Evolutionary conservation across 345 rosid genomes (phyloP).

Genomic region (Pistacia atlantica): DNA sequence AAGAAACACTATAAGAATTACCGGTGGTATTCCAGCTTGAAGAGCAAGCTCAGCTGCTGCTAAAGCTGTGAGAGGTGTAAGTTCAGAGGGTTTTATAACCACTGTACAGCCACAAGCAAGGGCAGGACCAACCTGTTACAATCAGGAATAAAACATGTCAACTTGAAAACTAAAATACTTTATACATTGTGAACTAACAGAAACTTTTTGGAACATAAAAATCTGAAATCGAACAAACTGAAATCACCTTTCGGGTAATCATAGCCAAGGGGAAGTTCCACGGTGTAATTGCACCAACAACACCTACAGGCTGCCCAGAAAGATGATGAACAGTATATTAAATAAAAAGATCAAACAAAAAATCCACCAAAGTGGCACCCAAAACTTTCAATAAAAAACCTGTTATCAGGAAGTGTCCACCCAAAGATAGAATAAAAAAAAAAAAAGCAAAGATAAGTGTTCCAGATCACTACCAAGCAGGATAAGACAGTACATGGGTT

Average conservation of each 20-base stretch:
- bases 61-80: slow-evolving; percentile 93
- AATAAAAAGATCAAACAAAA: neutral
- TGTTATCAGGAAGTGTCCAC: slow-evolving; percentile 2
- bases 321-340: slow-evolving; percentile 20
- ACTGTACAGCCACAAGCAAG: slow-evolving; percentile 99
- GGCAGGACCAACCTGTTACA: slow-evolving; percentile 90
- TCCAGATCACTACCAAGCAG: neutral
- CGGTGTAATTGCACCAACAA: slow-evolving; percentile 92
- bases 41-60: slow-evolving; percentile 94
- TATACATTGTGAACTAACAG: slow-evolving; percentile 16
- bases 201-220: slow-evolving; percentile 4
- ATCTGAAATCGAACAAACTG: slow-evolving; percentile 24
- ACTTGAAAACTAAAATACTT: slow-evolving; percentile 3
- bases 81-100: slow-evolving; percentile 93
- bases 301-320: slow-evolving; percentile 85
- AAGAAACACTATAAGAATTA: slow-evolving; percentile 35
- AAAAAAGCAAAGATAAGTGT: neutral
- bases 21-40: slow-evolving; percentile 99
- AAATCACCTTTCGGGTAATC: slow-evolving; percentile 92
- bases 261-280: slow-evolving; percentile 99
- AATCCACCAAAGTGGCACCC: neutral
- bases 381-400: neutral
- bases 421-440: neutral
- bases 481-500: neutral
- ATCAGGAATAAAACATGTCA: slow-evolving; percentile 28